These are phyloP conservation scores for Suhomyces tanzawaensis DNA, from an alignment of 805 yeast genomes.

Conservation along the genomic window DNA sequence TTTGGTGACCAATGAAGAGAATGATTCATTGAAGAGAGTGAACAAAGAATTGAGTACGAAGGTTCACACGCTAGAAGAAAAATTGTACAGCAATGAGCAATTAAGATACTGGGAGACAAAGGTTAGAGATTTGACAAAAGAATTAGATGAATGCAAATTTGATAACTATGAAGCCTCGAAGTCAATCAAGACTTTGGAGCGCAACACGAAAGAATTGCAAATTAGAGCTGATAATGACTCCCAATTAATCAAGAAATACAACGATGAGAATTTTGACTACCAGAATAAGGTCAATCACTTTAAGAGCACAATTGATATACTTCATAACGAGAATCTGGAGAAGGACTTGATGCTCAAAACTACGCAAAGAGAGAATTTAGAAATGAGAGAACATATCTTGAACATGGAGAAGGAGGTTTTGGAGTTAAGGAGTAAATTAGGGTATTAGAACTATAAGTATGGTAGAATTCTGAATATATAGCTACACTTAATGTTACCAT, in stretches of 20 bases:
- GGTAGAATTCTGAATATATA: too few species aligned
- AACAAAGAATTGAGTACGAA: constrained; percentile 50
- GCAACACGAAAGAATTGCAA: constrained; percentile 53
- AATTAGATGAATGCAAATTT: constrained; percentile 47
- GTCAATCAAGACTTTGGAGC: constrained; percentile 47
- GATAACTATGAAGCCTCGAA: constrained; percentile 53
- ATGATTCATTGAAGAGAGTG: constrained; percentile 56
- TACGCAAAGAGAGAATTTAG: constrained; percentile 55
- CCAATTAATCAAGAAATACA: constrained; percentile 49
- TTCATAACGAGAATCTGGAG: constrained; percentile 39
- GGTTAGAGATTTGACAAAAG: constrained; percentile 50
- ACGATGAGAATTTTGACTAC: constrained; percentile 56
- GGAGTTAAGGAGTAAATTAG: constrained; percentile 50
- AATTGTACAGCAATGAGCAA: constrained; percentile 50
- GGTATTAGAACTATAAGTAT: constrained; percentile 1
- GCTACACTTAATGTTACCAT: too few species aligned
- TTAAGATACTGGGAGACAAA: constrained; percentile 61
- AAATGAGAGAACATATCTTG: constrained; percentile 51
- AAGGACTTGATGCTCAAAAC: constrained; percentile 44
- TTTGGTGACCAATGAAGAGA: constrained; percentile 62
- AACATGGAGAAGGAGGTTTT: constrained; percentile 55
- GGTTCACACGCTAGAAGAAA: constrained; percentile 45
- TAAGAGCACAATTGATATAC: constrained; percentile 37
- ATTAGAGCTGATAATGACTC: constrained; percentile 51
- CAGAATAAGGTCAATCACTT: constrained; percentile 48